Evolutionary conservation across 441 rosid genomes (phyloP), one percentile per base, ranked within the genome.

Genomic region (Erysimum pusillum): DNA sequence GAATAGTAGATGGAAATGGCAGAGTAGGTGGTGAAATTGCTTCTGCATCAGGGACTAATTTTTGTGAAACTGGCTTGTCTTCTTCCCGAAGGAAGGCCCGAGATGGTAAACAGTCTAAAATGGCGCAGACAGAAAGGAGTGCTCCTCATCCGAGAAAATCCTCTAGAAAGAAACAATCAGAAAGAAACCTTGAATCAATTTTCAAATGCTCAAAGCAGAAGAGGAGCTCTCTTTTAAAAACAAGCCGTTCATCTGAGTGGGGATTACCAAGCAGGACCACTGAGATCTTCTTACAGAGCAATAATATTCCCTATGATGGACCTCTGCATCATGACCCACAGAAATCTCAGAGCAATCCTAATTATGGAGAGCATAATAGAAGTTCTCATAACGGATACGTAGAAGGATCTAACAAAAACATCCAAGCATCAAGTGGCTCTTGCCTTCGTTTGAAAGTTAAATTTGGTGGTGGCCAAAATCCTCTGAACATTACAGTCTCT

Each of bases 361-460:
- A 79, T 76, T 68, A 77, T 69, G 72, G 76, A 80, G 86, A 81
- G 75, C 71, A 7, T 64, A 83, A 36, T 34, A 87, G 75, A 59
- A 78, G 77, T 58, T 71, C 8, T 64, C 57, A 67, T 34, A 76
- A 79, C 54, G 79, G 85, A 44, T 74, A 73, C 67, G 76, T 78
- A 25, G 82, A 76, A 42, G 79, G 63, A 35, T 83, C 90, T 52
- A 76, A 78, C 61, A 80, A 74, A 73, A 84, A 82, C 56, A 11
- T 36, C 67, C 75, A 63, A 81, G 67, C 83, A 82, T 77, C 85
- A 75, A 83, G 78, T 51, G 77, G 77, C 49, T 64, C 78, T 67
- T 72, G 89, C 75, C 86, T 93, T 45, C 92, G 96, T 34, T 79
- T 96, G 81, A 93, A 84, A 88, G 89, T 96, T 74, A 96, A 87